phyloP scores from a whole-genome alignment of 306 rosid species.

The Prunus kanzakura region DNA sequence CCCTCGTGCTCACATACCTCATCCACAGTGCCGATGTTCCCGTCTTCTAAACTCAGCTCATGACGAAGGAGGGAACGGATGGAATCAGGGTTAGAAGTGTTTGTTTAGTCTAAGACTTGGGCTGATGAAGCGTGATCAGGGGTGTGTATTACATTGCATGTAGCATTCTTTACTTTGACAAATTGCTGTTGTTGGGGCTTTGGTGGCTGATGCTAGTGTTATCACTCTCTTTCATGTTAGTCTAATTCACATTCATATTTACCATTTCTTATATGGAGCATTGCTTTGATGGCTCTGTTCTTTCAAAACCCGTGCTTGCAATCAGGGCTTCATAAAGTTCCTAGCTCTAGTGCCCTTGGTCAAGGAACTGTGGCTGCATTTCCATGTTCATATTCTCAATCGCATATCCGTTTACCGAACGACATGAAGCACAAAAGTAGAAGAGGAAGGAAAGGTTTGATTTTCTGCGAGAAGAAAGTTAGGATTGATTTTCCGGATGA shows the following conservation, averaged over 20 bases:
- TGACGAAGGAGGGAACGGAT: background rate
- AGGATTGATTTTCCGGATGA: background rate
- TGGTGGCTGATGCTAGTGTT: no score
- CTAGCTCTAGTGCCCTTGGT: no score
- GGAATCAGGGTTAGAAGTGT: background rate
- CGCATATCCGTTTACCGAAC: background rate
- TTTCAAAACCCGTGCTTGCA: no score
- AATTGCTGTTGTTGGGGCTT: background rate
- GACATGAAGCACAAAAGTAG: background rate
- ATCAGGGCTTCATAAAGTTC: no score
- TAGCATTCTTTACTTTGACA: conserved; percentile 18
- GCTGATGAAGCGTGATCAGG: background rate
- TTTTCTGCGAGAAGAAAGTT: background rate
- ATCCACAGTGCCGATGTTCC: conserved; percentile 51
- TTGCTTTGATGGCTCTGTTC: no score
- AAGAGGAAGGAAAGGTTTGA: background rate
- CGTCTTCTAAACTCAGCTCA: conserved; percentile 18
- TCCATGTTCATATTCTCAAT: background rate
- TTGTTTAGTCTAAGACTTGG: background rate
- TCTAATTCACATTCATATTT: no score
- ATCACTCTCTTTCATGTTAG: no score
- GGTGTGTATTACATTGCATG: no score
- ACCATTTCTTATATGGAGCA: no score
- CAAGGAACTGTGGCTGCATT: no score
- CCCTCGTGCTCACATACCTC: conserved; percentile 53